Percentiles rank a stretch among this genome's conserved stretches.
Evolutionary conservation across 805 yeast genomes (phyloP).

Genomic region (Zygoascus flipseniorum): DNA sequence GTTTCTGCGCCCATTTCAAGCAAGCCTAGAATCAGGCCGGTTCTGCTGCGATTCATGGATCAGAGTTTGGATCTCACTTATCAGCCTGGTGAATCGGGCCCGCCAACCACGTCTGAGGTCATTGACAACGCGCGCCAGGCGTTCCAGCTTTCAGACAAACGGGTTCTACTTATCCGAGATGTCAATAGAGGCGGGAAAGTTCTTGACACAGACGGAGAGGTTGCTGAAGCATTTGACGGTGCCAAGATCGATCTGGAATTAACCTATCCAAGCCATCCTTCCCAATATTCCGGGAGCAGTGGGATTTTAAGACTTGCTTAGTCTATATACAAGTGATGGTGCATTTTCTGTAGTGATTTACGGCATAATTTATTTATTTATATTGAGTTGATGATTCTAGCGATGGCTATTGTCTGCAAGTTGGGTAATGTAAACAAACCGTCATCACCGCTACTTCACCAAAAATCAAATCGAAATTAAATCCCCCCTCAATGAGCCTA

Average conservation of each 20-base stretch:
- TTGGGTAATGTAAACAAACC: not conserved
- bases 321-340: not conserved
- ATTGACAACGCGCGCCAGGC: slow-evolving; percentile 67
- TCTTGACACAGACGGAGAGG: slow-evolving; percentile 38
- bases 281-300: not conserved
- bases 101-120: slow-evolving; percentile 75
- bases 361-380: too few species aligned
- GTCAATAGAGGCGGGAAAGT: slow-evolving; percentile 22
- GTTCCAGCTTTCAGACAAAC: slow-evolving; percentile 44
- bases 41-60: slow-evolving; percentile 25
- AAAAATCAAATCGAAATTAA: too few species aligned
- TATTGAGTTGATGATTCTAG: too few species aligned
- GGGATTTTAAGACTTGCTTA: not conserved
- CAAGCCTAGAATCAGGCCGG: slow-evolving; percentile 17
- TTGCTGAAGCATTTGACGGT: slow-evolving; percentile 37
- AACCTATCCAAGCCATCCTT: slow-evolving; percentile 6
- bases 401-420: too few species aligned
- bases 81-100: slow-evolving; percentile 50
- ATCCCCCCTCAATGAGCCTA: not conserved
- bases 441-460: not conserved
- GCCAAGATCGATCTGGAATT: slow-evolving; percentile 37
- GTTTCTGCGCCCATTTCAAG: not conserved
- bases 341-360: too few species aligned
- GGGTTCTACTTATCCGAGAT: slow-evolving; percentile 32
- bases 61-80: slow-evolving; percentile 51